phyloP scores from a whole-genome alignment of 2,329 filamentous ascomycete species.

The Claviceps arundinis region DNA sequence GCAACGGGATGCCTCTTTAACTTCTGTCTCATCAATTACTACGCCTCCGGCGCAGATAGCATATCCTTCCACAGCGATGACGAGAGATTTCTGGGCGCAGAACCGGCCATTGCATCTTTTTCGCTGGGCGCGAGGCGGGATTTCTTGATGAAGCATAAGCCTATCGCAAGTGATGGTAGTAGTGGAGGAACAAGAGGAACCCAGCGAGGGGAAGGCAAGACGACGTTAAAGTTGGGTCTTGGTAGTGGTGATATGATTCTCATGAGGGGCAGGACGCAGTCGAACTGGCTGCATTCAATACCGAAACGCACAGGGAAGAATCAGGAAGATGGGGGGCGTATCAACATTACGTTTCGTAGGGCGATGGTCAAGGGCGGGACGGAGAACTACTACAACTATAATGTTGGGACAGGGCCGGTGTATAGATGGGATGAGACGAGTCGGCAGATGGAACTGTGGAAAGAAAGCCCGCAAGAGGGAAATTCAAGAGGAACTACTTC shows the following conservation, averaged over 20 bases:
- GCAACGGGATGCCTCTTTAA: slow-evolving; percentile 58
- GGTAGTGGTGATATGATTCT: slow-evolving; percentile 64
- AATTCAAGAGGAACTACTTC: neutral
- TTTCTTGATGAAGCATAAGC: slow-evolving; percentile 71
- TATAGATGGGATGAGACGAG: slow-evolving; percentile 50
- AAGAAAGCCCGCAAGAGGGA: slow-evolving; percentile 7
- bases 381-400: slow-evolving; percentile 76
- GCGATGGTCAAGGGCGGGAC: slow-evolving; percentile 61
- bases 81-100: slow-evolving; percentile 57
- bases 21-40: slow-evolving; percentile 74
- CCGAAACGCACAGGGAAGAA: slow-evolving; percentile 58
- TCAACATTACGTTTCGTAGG: slow-evolving; percentile 67
- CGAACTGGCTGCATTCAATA: slow-evolving; percentile 65
- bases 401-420: slow-evolving; percentile 57
- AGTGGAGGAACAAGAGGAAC: slow-evolving; percentile 11
- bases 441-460: slow-evolving; percentile 35
- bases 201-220: slow-evolving; percentile 17
- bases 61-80: slow-evolving; percentile 74
- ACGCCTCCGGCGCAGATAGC: slow-evolving; percentile 61
- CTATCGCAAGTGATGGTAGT: slow-evolving; percentile 19
- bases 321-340: slow-evolving; percentile 47
- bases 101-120: slow-evolving; percentile 63
- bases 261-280: slow-evolving; percentile 64
- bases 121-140: slow-evolving; percentile 60
- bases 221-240: slow-evolving; percentile 38